A percentile compares a stretch with the other conserved stretches of the same genome.
These are phyloP conservation scores for Arabis alpina DNA, from an alignment of 345 rosid genomes.

Conservation along the genomic window DNA sequence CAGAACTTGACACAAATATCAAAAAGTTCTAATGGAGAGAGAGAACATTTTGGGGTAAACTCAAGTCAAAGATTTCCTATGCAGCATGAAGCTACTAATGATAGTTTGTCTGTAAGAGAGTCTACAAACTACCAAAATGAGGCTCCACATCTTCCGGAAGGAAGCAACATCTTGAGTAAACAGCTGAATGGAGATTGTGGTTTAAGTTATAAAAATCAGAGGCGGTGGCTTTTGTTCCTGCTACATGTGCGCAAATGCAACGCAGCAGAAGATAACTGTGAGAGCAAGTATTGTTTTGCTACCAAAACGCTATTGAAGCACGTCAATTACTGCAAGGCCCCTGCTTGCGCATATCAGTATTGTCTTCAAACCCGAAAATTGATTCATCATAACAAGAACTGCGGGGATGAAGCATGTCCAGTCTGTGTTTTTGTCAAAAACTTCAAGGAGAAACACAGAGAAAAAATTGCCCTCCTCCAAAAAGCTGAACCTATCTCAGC, in stretches of 20 bases:
- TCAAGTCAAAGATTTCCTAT: constrained; percentile 61
- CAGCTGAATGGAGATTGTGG: constrained; percentile 55
- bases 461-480: constrained; percentile 48
- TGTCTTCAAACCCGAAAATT: constrained; percentile 73
- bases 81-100: constrained; percentile 67
- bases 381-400: constrained; percentile 69
- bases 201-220: constrained; percentile 64
- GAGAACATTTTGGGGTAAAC: constrained; percentile 62
- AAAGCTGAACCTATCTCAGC: constrained; percentile 48
- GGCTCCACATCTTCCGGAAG: constrained; percentile 40
- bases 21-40: constrained; percentile 52
- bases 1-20: constrained; percentile 54
- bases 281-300: constrained; percentile 54
- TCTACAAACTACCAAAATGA: constrained; percentile 48
- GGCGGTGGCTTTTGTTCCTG: constrained; percentile 86
- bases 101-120: constrained; percentile 60
- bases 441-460: constrained; percentile 55
- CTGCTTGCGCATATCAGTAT: constrained; percentile 67
- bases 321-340: constrained; percentile 61
- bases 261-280: constrained; percentile 78
- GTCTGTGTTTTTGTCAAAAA: constrained; percentile 83
- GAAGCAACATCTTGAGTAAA: constrained; percentile 36
- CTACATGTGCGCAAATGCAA: constrained; percentile 82
- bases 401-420: constrained; percentile 69
- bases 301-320: constrained; percentile 73